A percentile compares a stretch with the other conserved stretches of the same genome.
phyloP scores from a whole-genome alignment of 169 alveolate genomes.

The Plasmodium chabaudi region DNA sequence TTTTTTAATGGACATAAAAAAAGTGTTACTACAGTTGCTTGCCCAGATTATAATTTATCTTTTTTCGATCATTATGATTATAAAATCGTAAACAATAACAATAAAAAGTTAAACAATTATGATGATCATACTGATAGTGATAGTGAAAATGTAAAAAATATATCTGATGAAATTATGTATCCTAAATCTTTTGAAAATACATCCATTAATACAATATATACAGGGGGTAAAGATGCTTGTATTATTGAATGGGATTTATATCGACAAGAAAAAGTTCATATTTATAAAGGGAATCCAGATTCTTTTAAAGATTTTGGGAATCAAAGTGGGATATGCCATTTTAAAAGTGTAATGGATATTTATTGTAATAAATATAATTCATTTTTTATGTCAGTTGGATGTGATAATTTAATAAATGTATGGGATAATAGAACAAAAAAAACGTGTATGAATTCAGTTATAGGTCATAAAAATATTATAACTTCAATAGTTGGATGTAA shows the following conservation, averaged over 20 bases:
- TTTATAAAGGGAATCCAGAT: conserved; percentile 43
- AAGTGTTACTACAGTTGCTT: conserved; percentile 69
- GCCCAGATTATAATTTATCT: conserved; percentile 64
- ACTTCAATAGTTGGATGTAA: conserved; percentile 53
- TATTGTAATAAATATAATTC: conserved; percentile 67
- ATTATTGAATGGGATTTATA: conserved; percentile 67
- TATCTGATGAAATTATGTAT: conserved; percentile 7
- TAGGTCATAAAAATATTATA: conserved; percentile 64
- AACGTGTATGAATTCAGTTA: conserved; percentile 30
- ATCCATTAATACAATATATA: conserved; percentile 49
- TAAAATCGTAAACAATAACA: background rate
- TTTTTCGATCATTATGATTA: conserved; percentile 56
- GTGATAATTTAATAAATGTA: conserved; percentile 63
- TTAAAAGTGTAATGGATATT: conserved; percentile 65
- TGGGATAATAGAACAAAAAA: conserved; percentile 63
- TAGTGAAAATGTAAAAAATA: background rate
- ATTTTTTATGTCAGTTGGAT: conserved; percentile 67
- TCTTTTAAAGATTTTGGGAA: conserved; percentile 25
- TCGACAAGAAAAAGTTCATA: conserved; percentile 59
- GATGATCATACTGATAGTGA: background rate
- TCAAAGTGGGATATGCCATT: conserved; percentile 54
- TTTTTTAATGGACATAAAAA: conserved; percentile 64
- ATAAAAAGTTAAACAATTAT: conserved; percentile 9
- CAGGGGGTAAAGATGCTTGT: conserved; percentile 70
- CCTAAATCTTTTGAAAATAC: conserved; percentile 51